A percentile compares a stretch with the other conserved stretches of the same genome.
Evolutionary conservation across 345 rosid species (phyloP).

Genomic region (Eucalyptus sp.): DNA sequence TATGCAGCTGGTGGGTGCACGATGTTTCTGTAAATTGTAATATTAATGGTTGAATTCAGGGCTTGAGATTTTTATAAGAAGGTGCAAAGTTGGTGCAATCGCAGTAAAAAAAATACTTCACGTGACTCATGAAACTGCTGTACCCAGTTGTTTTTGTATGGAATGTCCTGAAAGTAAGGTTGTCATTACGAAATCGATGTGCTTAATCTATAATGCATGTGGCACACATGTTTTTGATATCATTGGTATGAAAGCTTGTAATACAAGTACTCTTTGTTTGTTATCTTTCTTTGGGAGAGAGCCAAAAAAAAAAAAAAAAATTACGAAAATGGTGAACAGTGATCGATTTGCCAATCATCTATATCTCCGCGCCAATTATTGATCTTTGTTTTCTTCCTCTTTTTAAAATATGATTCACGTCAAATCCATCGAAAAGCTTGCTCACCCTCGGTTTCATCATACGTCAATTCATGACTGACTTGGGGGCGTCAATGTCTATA

Average conservation of each 20-base stretch:
- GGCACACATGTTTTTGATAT: not conserved
- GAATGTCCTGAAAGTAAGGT: not conserved
- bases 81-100: not conserved
- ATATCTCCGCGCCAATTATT: not conserved
- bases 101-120: not conserved
- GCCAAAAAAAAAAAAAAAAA: not conserved
- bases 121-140: not conserved
- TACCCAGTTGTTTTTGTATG: not conserved
- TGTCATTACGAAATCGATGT: not conserved
- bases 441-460: not conserved
- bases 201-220: not conserved
- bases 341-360: not conserved
- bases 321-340: not conserved
- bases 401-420: not conserved
- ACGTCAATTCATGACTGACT: not conserved
- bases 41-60: not conserved
- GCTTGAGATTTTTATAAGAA: not conserved
- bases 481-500: not conserved
- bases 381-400: not conserved
- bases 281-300: not conserved
- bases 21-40: not conserved
- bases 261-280: not conserved
- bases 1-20: not conserved
- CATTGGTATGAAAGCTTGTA: not conserved
- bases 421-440: not conserved